Percentiles rank a stretch among this genome's conserved stretches.
Conservation (phyloP, 768 basidiomycete species). For the Macrolepiota dolichaula region DNA sequence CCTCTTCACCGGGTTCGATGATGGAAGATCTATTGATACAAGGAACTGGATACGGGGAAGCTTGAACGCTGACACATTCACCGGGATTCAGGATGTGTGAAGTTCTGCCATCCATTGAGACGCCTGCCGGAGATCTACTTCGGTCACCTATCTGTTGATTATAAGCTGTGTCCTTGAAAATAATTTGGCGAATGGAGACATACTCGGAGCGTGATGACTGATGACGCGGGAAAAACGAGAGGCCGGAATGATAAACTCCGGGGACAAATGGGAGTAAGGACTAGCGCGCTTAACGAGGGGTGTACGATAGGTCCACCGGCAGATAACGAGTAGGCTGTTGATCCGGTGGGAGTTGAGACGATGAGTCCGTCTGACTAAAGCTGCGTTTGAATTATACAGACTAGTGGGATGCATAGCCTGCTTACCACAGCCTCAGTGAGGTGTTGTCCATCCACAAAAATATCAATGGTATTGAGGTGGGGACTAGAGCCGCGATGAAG, state of each 20-base stretch:
- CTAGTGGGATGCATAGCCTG: slow-evolving; percentile 16
- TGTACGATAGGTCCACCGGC: slow-evolving; percentile 97
- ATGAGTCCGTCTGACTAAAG: slow-evolving; percentile 88
- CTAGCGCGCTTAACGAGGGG: slow-evolving; percentile 84
- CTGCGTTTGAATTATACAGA: neutral
- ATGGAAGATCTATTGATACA: slow-evolving; percentile 89
- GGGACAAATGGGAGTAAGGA: slow-evolving; percentile 95
- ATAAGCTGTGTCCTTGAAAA: neutral
- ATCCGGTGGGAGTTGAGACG: slow-evolving; percentile 93
- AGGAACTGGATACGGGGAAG: slow-evolving; percentile 87
- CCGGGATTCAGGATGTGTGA: slow-evolving; percentile 81
- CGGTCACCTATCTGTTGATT: slow-evolving; percentile 71
- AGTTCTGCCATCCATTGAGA: slow-evolving; percentile 91
- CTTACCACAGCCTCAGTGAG: slow-evolving; percentile 92
- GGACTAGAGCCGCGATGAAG: slow-evolving; percentile 90
- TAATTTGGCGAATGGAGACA: slow-evolving; percentile 18
- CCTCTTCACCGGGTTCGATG: slow-evolving; percentile 43
- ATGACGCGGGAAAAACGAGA: slow-evolving; percentile 83
- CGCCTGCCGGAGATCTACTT: slow-evolving; percentile 81
- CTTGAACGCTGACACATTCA: slow-evolving; percentile 81
- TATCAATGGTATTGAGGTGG: slow-evolving; percentile 90
- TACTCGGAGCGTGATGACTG: slow-evolving; percentile 71
- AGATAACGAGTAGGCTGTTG: slow-evolving; percentile 93
- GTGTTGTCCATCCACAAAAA: slow-evolving; percentile 92
- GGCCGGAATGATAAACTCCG: slow-evolving; percentile 90